These are phyloP conservation scores for Quercus engelmannii DNA, from an alignment of 306 rosid genomes.

Conservation along the genomic window DNA sequence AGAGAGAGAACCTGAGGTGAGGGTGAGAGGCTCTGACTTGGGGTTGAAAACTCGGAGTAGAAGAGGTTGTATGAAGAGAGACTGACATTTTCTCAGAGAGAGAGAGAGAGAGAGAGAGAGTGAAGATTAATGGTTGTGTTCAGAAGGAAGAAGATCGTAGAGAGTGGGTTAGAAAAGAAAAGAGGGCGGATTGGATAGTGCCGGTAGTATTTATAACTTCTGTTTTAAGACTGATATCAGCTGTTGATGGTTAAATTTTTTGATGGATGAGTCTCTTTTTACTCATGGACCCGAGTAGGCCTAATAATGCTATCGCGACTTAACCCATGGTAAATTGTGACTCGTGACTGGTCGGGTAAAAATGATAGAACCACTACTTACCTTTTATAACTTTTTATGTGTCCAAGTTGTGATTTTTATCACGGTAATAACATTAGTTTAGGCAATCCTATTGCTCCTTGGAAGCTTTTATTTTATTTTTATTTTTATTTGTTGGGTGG, in stretches of 20 bases:
- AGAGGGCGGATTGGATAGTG: neutral
- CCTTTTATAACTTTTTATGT: fast-evolving
- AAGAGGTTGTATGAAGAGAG: slow-evolving; percentile 43
- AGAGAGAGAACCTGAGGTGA: slow-evolving; percentile 45
- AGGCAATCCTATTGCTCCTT: too few relatives aligned
- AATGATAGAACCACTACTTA: fast-evolving
- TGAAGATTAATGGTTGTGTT: neutral
- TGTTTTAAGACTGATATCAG: too few relatives aligned
- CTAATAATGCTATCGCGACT: too few relatives aligned
- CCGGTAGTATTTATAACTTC: neutral
- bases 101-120: neutral
- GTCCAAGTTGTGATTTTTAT: too few relatives aligned
- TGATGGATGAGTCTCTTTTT: too few relatives aligned
- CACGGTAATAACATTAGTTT: too few relatives aligned
- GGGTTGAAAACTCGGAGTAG: slow-evolving; percentile 39
- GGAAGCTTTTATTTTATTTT: too few relatives aligned
- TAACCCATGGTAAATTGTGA: fast-evolving
- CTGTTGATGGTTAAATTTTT: too few relatives aligned
- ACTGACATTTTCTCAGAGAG: slow-evolving; percentile 48
- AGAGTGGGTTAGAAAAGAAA: neutral
- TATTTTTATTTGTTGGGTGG: too few relatives aligned
- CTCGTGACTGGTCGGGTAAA: fast-evolving
- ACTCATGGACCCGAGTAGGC: too few relatives aligned
- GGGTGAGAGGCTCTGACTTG: slow-evolving; percentile 32
- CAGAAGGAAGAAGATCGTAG: neutral